phyloP scores from a whole-genome alignment of 768 basidiomycete genomes.

The Tricholoma saponaceum region DNA sequence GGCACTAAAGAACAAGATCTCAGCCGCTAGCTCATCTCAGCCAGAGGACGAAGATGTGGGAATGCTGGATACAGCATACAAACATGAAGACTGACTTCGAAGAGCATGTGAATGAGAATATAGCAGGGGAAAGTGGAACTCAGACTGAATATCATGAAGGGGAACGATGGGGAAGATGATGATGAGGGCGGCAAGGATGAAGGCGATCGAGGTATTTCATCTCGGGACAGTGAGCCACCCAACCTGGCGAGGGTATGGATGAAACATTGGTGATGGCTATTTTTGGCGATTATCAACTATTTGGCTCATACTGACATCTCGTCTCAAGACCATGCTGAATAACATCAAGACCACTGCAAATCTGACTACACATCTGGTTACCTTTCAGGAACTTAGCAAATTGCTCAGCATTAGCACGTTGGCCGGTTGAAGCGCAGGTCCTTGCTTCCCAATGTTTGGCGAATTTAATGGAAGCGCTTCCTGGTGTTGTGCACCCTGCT shows the following conservation, averaged over 20 bases:
- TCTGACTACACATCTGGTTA: conserved; percentile 80
- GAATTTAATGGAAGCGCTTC: conserved; percentile 98
- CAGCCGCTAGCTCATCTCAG: conserved; percentile 60
- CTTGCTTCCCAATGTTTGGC: conserved; percentile 95
- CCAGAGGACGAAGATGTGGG: conserved; percentile 70
- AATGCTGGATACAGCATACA: conserved; percentile 66
- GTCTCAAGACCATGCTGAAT: conserved; percentile 86
- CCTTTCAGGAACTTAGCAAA: conserved; percentile 93
- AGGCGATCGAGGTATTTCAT: conserved; percentile 27
- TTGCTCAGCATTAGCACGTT: conserved; percentile 92
- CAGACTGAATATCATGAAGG: conserved; percentile 6
- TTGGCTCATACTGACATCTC: conserved; percentile 86
- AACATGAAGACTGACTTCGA: conserved; percentile 46
- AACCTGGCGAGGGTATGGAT: conserved; percentile 54
- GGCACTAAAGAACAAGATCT: conserved; percentile 54
- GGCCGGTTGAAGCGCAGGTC: conserved; percentile 92
- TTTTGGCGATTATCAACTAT: conserved; percentile 82
- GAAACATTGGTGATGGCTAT: conserved; percentile 75
- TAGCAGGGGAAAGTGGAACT: neutral
- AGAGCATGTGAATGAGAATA: conserved; percentile 36
- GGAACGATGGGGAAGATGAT: conserved; percentile 33
- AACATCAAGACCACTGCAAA: conserved; percentile 85
- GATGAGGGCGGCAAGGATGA: conserved; percentile 38
- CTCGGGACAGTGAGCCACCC: conserved; percentile 34
- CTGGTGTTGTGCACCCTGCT: conserved; percentile 94